Evolutionary conservation across 306 rosid genomes (phyloP), one percentile per base, ranked within the genome.

Genomic region (Sicyos baderoa): DNA sequence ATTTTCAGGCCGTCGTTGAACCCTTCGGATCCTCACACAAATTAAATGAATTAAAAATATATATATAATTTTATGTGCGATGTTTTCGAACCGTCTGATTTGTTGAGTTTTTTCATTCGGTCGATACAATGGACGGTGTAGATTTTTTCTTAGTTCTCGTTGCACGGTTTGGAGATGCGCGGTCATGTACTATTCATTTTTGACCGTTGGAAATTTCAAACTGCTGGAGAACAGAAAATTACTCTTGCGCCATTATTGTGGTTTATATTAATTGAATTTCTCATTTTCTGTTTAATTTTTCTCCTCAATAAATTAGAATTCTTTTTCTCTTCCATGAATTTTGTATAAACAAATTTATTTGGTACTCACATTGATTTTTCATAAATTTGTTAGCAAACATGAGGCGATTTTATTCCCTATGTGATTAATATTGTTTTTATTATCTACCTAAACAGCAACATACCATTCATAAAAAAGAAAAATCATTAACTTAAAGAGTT

Each of bases 201-300:
- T 70, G 75, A 76, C 79, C 79, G 75, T 76, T 76, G 79, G 37
- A n/a, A 19, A 18, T 54, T 63, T 74, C 56, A 16, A 74, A 74
- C 40, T 53, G 62, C 4, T 27, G 12, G 5, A 50, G 9, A n/a
- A 48, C 61, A 35, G 0, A 6, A 52, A 32, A 32, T 70, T 53
- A 70, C 62, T 10, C 4, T 51, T 29, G 21, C 23, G 63, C 55
- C 59, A 62, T 10, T 0, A 5, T 61, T 3, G n/a, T 27, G 35
- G 14, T 22, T 22, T 54, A 10, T 12, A 3, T 11, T 55, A 4
- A 22, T 21, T 54, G 13, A 4, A 16, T 22, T 4, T 55, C n/a
- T 22, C 60, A 55, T 55, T 21, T 12, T 54, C 7, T 1, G 0
- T 18, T 37, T 5, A 37, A 37, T 37, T 54, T 48, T 48, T 48